These are phyloP conservation scores for Luvunga scandens DNA, from an alignment of 345 rosid species.

Conservation along the genomic window DNA sequence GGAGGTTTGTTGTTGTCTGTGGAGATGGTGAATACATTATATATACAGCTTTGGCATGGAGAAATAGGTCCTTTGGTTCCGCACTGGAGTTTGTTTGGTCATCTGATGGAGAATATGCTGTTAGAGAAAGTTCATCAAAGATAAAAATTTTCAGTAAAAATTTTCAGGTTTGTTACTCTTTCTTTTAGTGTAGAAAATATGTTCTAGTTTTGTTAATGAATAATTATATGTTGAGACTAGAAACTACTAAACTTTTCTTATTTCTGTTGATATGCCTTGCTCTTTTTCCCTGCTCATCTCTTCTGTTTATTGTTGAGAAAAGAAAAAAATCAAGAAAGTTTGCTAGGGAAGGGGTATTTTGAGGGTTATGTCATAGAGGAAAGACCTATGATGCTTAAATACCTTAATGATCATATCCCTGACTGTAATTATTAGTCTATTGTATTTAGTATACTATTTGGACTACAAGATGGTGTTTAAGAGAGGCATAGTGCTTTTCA, in stretches of 20 bases:
- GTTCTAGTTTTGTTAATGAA: background rate
- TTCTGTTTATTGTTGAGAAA: background rate
- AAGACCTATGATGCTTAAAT: background rate
- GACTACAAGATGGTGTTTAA: slow-evolving; percentile 14
- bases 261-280: background rate
- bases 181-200: background rate
- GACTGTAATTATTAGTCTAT: background rate
- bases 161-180: slow-evolving; percentile 69
- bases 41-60: slow-evolving; percentile 99
- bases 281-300: background rate
- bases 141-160: slow-evolving; percentile 85
- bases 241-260: background rate
- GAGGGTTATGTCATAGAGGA: background rate
- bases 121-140: slow-evolving; percentile 94
- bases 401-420: background rate
- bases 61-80: slow-evolving; percentile 99
- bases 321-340: background rate
- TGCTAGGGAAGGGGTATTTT: background rate
- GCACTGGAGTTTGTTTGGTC: slow-evolving; percentile 98
- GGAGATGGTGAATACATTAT: slow-evolving; percentile 99
- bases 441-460: background rate
- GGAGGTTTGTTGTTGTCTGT: slow-evolving; percentile 96
- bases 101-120: slow-evolving; percentile 96
- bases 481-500: slow-evolving; percentile 36
- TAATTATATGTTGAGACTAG: background rate